Evolutionary conservation across 371 early-diverging fungal genomes (phyloP).

Genomic region (Apophysomyces sp.): DNA sequence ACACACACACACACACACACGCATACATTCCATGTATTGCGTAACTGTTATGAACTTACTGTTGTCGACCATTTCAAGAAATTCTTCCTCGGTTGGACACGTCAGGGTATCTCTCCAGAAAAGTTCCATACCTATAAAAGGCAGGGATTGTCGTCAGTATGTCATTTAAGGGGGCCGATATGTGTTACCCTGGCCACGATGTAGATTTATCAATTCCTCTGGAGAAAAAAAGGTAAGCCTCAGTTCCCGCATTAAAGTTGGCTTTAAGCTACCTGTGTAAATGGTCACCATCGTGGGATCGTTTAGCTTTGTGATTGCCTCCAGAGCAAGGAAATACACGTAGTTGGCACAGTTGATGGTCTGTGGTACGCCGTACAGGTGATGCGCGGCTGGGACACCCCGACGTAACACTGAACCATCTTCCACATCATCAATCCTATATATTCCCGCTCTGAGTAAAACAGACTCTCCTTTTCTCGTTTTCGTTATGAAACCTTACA

Average conservation of each 20-base stretch:
- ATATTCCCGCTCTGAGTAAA: not conserved
- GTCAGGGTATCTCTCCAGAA: constrained; percentile 85
- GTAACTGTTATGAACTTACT: constrained; percentile 72
- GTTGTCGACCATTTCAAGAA: constrained; percentile 90
- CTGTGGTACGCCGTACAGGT: constrained; percentile 87
- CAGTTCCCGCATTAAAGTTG: not conserved
- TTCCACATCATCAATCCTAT: constrained; percentile 93
- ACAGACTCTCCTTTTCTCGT: not conserved
- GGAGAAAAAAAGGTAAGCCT: not conserved
- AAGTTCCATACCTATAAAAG: constrained; percentile 69
- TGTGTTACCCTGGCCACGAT: constrained; percentile 90
- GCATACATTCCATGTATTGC: constrained; percentile 18
- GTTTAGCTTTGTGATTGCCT: constrained; percentile 70
- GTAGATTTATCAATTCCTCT: constrained; percentile 88
- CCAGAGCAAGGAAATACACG: constrained; percentile 89
- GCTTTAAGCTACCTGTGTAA: constrained; percentile 63
- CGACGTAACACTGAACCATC: constrained; percentile 88
- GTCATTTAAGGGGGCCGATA: constrained; percentile 81
- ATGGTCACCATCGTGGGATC: constrained; percentile 71
- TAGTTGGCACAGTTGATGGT: constrained; percentile 96
- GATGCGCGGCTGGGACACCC: constrained; percentile 95
- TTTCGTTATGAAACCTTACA: constrained; percentile 51
- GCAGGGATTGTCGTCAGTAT: constrained; percentile 38
- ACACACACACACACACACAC: not conserved
- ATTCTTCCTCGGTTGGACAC: constrained; percentile 88